A percentile compares a stretch with the other conserved stretches of the same genome.
Conservation (phyloP, 371 early-diverging fungal genomes). For the Actinomucor elegans region DNA sequence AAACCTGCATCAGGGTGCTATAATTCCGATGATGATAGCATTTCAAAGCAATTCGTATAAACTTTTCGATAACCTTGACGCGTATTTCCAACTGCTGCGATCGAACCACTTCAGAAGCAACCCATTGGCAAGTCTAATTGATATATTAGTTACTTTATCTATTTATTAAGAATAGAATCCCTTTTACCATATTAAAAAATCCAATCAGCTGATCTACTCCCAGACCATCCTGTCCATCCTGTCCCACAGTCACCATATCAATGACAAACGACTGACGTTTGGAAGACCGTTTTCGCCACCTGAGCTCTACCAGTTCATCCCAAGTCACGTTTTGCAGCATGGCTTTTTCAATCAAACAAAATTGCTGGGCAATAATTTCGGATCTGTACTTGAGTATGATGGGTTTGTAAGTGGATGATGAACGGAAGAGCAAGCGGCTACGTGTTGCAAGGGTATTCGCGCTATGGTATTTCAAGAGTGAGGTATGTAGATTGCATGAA, state of each 20-base stretch:
- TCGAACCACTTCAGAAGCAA: slow-evolving; percentile 47
- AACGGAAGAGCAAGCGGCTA: too few species aligned
- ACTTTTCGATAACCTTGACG: slow-evolving; percentile 45
- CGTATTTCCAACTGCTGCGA: slow-evolving; percentile 32
- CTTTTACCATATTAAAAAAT: slow-evolving; percentile 43
- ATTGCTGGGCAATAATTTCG: slow-evolving; percentile 48
- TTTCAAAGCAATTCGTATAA: slow-evolving; percentile 53
- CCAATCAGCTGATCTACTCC: slow-evolving; percentile 41
- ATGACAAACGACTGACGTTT: slow-evolving; percentile 5
- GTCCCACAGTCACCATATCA: slow-evolving; percentile 2
- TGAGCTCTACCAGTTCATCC: slow-evolving; percentile 57
- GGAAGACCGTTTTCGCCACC: slow-evolving; percentile 39
- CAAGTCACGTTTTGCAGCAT: slow-evolving; percentile 57
- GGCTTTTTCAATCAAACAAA: slow-evolving; percentile 54
- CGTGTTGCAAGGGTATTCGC: not conserved
- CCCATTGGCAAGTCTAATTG: slow-evolving; percentile 48
- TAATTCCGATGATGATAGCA: slow-evolving; percentile 62
- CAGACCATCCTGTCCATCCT: not conserved
- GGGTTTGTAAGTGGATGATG: slow-evolving; percentile 26
- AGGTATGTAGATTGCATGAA: too few species aligned
- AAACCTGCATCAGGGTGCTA: slow-evolving; percentile 57
- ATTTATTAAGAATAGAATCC: not conserved
- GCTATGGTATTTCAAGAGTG: too few species aligned
- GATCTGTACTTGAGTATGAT: slow-evolving; percentile 41
- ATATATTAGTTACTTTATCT: not conserved